phyloP scores from a whole-genome alignment of 768 basidiomycete species.

The Naganishia vishniacii region DNA sequence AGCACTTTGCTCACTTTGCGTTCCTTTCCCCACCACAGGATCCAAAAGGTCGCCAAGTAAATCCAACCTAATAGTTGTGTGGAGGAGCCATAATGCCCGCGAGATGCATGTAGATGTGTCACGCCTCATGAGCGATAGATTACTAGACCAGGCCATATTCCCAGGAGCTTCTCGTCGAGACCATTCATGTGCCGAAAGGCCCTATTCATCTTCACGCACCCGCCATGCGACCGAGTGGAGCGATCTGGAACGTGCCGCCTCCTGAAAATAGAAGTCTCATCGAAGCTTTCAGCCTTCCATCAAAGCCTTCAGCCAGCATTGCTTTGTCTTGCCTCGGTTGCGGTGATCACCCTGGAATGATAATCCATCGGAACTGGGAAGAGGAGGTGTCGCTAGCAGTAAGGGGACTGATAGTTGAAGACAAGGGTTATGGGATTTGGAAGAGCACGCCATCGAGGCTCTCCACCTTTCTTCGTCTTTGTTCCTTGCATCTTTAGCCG shows the following conservation, averaged over 20 bases:
- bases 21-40: neutral
- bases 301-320: neutral
- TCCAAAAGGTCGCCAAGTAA: slow-evolving; percentile 29
- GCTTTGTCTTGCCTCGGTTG: neutral
- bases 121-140: neutral
- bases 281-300: neutral
- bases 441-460: too few species aligned
- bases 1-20: neutral
- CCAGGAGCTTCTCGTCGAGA: neutral
- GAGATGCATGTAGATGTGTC: neutral
- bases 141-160: neutral
- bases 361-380: neutral
- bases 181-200: too few species aligned
- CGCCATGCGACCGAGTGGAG: slow-evolving; percentile 1
- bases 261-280: neutral
- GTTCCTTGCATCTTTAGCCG: too few species aligned
- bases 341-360: neutral
- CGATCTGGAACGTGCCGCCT: neutral
- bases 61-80: neutral
- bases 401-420: too few species aligned
- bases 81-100: neutral
- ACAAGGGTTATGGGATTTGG: too few species aligned
- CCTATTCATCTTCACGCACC: neutral
- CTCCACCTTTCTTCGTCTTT: too few species aligned
- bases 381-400: too few species aligned